Evolutionary conservation across 306 rosid species (phyloP), one percentile per base, ranked within the genome.

Genomic region (Prinsepia uniflora): DNA sequence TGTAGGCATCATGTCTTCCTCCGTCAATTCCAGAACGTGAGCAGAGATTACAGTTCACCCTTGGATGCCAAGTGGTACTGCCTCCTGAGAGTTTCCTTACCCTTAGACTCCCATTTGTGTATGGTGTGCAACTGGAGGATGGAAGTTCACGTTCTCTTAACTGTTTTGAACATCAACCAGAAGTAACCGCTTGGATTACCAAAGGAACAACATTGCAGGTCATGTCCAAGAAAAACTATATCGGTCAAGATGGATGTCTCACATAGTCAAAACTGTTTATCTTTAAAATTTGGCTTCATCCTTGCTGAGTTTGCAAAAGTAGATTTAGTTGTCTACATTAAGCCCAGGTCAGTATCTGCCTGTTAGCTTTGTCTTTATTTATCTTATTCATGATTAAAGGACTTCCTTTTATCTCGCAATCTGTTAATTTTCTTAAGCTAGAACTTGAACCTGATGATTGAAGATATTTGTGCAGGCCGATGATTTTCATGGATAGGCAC

Each of bases 41-140:
- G 78, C 78, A 43, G 74, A 87, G 88, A 75, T 84, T 90, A 80
- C 97, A 79, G 84, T 93, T 93, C 78, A 75, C 90, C 79, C 84
- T 83, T 15, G 96, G 97, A 74, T 84, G 85, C 73, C 86, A 80
- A 76, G 89, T 90, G 73, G 72, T 87, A 75, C 75, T 93, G 71
- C 98, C 98, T 76, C 94, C 97, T 42, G 96, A 84, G 81, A 93
- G 98, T 83, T 90, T 93, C 78, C 88, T 93, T 61, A 79, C 92
- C 39, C 96, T 93, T 61, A 83, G 87, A 79, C 83, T 93, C 67
- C 97, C 97, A 52, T 93, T 87, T 84, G 87, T 88, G 57, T 93
- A 90, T 43, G 98, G 98, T 3, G 88, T 88, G 67, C 84, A 84
- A 75, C 81, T 86, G 80, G 96, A 84, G 63, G 92, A 85, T 82